Evolutionary conservation across 2,329 filamentous ascomycete species (phyloP).

Genomic region (Neospermospora avenae): DNA sequence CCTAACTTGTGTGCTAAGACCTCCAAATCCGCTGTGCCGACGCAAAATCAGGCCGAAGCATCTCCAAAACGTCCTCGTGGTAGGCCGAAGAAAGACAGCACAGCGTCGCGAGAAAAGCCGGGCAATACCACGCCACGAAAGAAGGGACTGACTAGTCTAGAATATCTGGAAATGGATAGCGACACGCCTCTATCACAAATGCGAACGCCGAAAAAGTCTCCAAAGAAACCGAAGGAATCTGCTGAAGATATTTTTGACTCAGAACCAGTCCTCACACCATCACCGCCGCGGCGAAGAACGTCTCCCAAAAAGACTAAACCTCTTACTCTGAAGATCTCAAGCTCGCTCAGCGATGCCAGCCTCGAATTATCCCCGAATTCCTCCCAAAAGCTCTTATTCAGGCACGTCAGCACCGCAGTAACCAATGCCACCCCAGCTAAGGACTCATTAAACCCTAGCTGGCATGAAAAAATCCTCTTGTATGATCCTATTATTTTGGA

Average conservation of each 20-base stretch:
- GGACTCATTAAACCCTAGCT: slow-evolving; percentile 57
- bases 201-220: slow-evolving; percentile 33
- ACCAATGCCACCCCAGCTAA: slow-evolving; percentile 47
- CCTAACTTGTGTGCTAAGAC: slow-evolving; percentile 5
- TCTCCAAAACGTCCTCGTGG: slow-evolving; percentile 38
- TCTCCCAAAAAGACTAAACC: slow-evolving; percentile 22
- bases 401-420: slow-evolving; percentile 53
- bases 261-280: slow-evolving; percentile 34
- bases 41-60: slow-evolving; percentile 25
- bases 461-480: slow-evolving; percentile 90
- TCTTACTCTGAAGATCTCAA: slow-evolving; percentile 17
- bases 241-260: slow-evolving; percentile 52
- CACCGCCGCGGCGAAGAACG: slow-evolving; percentile 26
- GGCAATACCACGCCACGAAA: slow-evolving; percentile 19
- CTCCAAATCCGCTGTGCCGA: not conserved
- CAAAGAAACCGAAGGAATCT: slow-evolving; percentile 23
- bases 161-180: slow-evolving; percentile 23
- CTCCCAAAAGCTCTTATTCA: slow-evolving; percentile 46
- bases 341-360: slow-evolving; percentile 7
- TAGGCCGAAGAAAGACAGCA: slow-evolving; percentile 40
- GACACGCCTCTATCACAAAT: slow-evolving; percentile 21
- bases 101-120: slow-evolving; percentile 13
- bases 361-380: slow-evolving; percentile 34
- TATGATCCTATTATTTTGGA: slow-evolving; percentile 90
- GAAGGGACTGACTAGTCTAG: slow-evolving; percentile 20